Conservation (phyloP, 495 filamentous ascomycete species). For the Aspergillus kassunensis region DNA sequence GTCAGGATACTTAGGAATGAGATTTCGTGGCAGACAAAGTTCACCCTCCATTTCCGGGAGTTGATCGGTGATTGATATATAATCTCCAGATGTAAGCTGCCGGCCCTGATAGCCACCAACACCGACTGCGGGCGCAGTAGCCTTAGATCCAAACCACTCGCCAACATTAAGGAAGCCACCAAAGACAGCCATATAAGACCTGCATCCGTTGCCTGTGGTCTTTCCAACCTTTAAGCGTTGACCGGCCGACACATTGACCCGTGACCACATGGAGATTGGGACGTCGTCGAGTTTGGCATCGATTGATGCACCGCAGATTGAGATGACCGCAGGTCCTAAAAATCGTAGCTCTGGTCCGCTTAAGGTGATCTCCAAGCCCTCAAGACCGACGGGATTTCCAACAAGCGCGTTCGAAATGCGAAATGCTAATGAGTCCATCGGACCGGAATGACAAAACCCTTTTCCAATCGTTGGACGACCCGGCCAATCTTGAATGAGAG, state of each 20-base stretch:
- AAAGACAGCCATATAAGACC: slow-evolving; percentile 55
- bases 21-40: slow-evolving; percentile 30
- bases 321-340: slow-evolving; percentile 41
- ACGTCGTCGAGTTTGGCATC: slow-evolving; percentile 42
- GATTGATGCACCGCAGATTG: slow-evolving; percentile 53
- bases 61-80: slow-evolving; percentile 36
- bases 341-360: slow-evolving; percentile 57
- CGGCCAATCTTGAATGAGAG: slow-evolving; percentile 56
- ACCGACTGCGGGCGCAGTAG: slow-evolving; percentile 50
- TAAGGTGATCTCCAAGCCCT: slow-evolving; percentile 57
- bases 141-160: slow-evolving; percentile 55
- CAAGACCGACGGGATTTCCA: slow-evolving; percentile 48
- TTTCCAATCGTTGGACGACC: slow-evolving; percentile 51
- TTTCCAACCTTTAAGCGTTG: slow-evolving; percentile 55
- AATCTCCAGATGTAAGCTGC: slow-evolving; percentile 48
- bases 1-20: slow-evolving; percentile 41
- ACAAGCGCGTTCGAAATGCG: slow-evolving; percentile 56
- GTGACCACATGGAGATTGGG: slow-evolving; percentile 51
- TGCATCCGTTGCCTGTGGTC: slow-evolving; percentile 46
- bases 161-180: slow-evolving; percentile 55
- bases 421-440: slow-evolving; percentile 54
- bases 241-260: slow-evolving; percentile 44
- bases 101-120: slow-evolving; percentile 60
- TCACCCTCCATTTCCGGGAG: slow-evolving; percentile 23
- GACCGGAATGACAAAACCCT: slow-evolving; percentile 48